phyloP scores from a whole-genome alignment of 2,329 filamentous ascomycete species.

The Sphaerulina vaccinii region DNA sequence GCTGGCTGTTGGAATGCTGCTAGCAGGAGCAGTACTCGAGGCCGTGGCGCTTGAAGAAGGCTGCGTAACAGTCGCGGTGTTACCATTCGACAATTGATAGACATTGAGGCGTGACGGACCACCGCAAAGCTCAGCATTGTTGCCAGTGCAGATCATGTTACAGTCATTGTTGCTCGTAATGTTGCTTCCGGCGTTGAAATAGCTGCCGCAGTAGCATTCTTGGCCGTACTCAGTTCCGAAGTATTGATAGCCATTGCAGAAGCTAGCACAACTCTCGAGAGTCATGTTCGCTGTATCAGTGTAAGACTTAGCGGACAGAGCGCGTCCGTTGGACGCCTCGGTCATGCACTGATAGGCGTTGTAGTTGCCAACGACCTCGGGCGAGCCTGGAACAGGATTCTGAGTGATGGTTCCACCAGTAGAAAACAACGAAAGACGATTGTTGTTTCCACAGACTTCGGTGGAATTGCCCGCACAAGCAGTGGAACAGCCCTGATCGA shows the following conservation, averaged over 20 bases:
- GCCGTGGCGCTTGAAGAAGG: too few relatives aligned
- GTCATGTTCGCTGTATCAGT: slow-evolving; percentile 39
- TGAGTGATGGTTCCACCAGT: slow-evolving; percentile 27
- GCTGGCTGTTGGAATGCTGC: too few relatives aligned
- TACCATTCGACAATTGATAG: too few relatives aligned
- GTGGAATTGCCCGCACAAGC: slow-evolving; percentile 35
- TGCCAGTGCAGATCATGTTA: slow-evolving; percentile 9
- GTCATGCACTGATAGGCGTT: slow-evolving; percentile 36
- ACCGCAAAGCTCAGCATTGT: too few relatives aligned
- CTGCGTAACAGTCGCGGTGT: too few relatives aligned
- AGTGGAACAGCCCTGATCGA: slow-evolving; percentile 35
- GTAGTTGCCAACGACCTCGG: slow-evolving; percentile 31
- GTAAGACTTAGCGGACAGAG: slow-evolving; percentile 28
- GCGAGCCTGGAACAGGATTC: slow-evolving; percentile 27
- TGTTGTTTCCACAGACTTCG: slow-evolving; percentile 35
- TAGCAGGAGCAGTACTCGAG: too few relatives aligned
- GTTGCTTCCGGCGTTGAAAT: slow-evolving; percentile 6
- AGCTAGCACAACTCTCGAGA: slow-evolving; percentile 41
- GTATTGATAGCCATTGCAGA: slow-evolving; percentile 29
- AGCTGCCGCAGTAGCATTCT: slow-evolving; percentile 23
- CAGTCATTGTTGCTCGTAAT: slow-evolving; percentile 7
- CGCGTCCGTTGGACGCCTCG: slow-evolving; percentile 30
- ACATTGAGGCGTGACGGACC: too few relatives aligned
- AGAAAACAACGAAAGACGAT: slow-evolving; percentile 37
- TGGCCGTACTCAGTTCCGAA: slow-evolving; percentile 41